These are phyloP conservation scores for Diaporthe vexans DNA, from an alignment of 2,329 filamentous ascomycete genomes.

Conservation along the genomic window DNA sequence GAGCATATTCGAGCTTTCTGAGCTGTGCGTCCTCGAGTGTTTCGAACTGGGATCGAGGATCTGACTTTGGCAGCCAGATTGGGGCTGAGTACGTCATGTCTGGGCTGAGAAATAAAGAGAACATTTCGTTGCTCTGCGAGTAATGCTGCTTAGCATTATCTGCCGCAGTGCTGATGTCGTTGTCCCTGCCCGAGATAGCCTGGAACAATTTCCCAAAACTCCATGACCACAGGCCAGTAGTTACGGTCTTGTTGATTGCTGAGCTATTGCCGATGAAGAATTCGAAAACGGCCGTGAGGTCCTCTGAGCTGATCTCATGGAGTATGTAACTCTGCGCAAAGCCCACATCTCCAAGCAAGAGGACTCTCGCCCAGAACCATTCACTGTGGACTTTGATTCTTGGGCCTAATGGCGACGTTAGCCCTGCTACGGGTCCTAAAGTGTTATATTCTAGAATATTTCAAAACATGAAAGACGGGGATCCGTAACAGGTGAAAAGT, in stretches of 20 bases:
- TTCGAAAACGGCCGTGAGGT: slow-evolving; percentile 37
- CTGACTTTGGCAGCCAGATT: slow-evolving; percentile 37
- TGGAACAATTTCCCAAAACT: not conserved
- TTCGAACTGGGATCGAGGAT: slow-evolving; percentile 29
- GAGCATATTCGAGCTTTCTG: slow-evolving; percentile 39
- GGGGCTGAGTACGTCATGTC: slow-evolving; percentile 42
- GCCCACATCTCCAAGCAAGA: slow-evolving; percentile 37
- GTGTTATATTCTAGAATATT: too few species aligned
- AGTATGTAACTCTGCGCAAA: slow-evolving; percentile 42
- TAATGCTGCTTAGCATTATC: slow-evolving; percentile 37
- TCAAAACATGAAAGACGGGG: too few species aligned
- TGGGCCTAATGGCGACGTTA: not conserved
- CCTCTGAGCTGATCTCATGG: slow-evolving; percentile 36
- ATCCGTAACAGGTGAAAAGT: too few species aligned
- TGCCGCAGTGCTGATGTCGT: slow-evolving; percentile 31
- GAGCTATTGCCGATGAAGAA: slow-evolving; percentile 40
- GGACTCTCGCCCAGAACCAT: slow-evolving; percentile 37
- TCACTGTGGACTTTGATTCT: slow-evolving; percentile 28
- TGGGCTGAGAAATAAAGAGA: slow-evolving; percentile 39
- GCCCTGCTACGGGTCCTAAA: too few species aligned
- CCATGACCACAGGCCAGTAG: slow-evolving; percentile 21
- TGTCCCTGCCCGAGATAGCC: not conserved
- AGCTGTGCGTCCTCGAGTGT: slow-evolving; percentile 41
- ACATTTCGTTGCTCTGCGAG: slow-evolving; percentile 40
- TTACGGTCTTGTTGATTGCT: slow-evolving; percentile 12